Evolutionary conservation across 2,329 filamentous ascomycete genomes (phyloP).

Genomic region (Pyrenochaeta sp.): DNA sequence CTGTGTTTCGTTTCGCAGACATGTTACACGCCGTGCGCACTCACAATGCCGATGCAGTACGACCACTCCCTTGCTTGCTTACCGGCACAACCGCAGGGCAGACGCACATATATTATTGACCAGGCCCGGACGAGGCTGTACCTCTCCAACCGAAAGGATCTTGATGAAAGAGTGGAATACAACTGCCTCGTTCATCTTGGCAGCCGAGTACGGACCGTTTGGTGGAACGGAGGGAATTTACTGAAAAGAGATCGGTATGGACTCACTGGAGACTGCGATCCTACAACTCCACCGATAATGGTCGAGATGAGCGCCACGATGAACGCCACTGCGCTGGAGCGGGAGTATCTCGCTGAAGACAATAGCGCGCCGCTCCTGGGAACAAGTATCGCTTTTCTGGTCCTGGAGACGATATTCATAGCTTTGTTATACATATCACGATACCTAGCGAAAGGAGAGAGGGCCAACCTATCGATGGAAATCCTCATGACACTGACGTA

Average conservation of each 20-base stretch:
- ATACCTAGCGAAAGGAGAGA: conserved; percentile 18
- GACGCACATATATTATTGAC: neutral
- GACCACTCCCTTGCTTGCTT: conserved; percentile 1
- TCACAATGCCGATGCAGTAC: neutral
- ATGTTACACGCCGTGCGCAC: neutral
- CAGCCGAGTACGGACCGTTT: neutral
- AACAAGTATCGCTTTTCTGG: conserved; percentile 26
- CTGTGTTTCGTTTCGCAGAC: neutral
- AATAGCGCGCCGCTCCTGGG: conserved; percentile 14
- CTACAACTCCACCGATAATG: neutral
- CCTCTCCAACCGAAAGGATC: neutral
- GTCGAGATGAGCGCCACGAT: neutral
- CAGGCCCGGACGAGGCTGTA: neutral
- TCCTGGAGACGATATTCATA: conserved; percentile 29
- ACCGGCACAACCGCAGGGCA: neutral
- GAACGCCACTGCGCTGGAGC: neutral
- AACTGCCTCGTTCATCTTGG: neutral
- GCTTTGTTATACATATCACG: conserved; percentile 22
- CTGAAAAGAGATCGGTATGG: neutral
- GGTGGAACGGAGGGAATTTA: neutral
- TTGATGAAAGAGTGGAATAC: neutral
- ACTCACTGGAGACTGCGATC: neutral
- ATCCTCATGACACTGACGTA: conserved; percentile 31
- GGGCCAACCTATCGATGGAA: conserved; percentile 21
- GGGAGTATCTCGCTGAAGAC: conserved; percentile 23